A percentile compares a stretch with the other conserved stretches of the same genome.
Evolutionary conservation across 2,329 filamentous ascomycete genomes (phyloP).

Genomic region (Aspergillus persii): DNA sequence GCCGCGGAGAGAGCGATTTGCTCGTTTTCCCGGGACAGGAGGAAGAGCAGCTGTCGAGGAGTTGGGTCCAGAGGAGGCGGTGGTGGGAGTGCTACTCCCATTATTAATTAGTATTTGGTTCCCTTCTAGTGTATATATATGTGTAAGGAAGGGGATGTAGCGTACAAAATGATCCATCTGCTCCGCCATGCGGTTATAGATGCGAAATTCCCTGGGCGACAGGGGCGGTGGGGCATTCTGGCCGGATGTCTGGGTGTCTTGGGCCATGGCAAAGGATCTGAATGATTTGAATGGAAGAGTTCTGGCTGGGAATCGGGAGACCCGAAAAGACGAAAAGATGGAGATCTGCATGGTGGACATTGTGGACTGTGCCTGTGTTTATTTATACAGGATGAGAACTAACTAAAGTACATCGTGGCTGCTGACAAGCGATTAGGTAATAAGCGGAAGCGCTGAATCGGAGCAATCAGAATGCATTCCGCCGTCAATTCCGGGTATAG

Average conservation of each 20-base stretch:
- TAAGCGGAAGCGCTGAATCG: too few relatives aligned
- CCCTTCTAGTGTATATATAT: neutral
- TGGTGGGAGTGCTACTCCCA: conserved; percentile 68
- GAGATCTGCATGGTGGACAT: neutral
- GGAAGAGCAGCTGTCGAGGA: conserved; percentile 63
- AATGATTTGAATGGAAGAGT: neutral
- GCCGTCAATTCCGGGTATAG: too few relatives aligned
- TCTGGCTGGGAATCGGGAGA: neutral
- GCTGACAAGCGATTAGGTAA: too few relatives aligned
- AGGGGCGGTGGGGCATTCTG: conserved; percentile 52
- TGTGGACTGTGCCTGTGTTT: too few relatives aligned
- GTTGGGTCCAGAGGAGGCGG: conserved; percentile 67
- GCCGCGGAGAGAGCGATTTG: conserved; percentile 61
- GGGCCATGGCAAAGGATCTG: neutral
- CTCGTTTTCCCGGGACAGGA: conserved; percentile 54
- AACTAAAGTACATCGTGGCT: too few relatives aligned
- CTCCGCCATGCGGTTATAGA: conserved; percentile 71
- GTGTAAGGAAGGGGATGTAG: conserved; percentile 6
- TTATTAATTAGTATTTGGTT: conserved; percentile 6
- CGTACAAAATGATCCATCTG: conserved; percentile 71
- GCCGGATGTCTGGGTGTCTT: neutral
- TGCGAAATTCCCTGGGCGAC: conserved; percentile 62
- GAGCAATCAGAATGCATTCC: too few relatives aligned
- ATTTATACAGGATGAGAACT: too few relatives aligned
- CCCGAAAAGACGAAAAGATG: neutral